Evolutionary conservation across 2,329 filamentous ascomycete species (phyloP).

Genomic region (Clonostachys rhizophaga): DNA sequence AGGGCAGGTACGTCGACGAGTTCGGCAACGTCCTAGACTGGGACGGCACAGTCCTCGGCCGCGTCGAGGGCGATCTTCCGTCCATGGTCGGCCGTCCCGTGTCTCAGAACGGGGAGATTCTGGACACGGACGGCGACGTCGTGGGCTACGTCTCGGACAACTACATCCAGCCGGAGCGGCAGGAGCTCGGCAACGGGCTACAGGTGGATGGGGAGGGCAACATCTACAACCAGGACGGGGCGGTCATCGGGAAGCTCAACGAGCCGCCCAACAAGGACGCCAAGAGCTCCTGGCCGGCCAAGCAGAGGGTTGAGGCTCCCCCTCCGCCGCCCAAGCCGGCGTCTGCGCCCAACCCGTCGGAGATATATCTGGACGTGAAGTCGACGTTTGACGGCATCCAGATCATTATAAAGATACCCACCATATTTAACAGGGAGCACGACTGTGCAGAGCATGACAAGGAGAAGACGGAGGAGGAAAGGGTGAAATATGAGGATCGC

Average conservation of each 20-base stretch:
- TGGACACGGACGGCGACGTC: conserved; percentile 76
- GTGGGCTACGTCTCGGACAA: conserved; percentile 67
- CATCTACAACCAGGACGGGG: conserved; percentile 51
- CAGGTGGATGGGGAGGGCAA: conserved; percentile 53
- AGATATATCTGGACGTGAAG: conserved; percentile 53
- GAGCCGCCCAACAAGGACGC: conserved; percentile 16
- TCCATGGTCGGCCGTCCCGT: conserved; percentile 48
- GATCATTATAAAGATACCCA: conserved; percentile 52
- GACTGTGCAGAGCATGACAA: no score
- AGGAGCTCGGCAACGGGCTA: conserved; percentile 43
- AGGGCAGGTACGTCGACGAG: conserved; percentile 45
- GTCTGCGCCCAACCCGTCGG: conserved; percentile 37
- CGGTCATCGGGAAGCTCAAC: conserved; percentile 59
- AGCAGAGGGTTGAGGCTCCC: neutral
- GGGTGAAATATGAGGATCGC: no score
- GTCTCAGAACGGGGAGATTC: conserved; percentile 41
- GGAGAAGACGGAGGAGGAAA: no score
- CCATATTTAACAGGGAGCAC: conserved; percentile 37
- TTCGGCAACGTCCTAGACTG: conserved; percentile 48
- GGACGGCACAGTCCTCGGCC: conserved; percentile 44
- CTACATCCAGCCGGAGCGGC: conserved; percentile 27
- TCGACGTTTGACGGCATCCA: conserved; percentile 54
- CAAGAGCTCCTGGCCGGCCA: neutral
- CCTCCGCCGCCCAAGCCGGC: conserved; percentile 5
- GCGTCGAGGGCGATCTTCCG: conserved; percentile 48